Conservation (phyloP, 768 basidiomycete species). For the Boletus edulis region DNA sequence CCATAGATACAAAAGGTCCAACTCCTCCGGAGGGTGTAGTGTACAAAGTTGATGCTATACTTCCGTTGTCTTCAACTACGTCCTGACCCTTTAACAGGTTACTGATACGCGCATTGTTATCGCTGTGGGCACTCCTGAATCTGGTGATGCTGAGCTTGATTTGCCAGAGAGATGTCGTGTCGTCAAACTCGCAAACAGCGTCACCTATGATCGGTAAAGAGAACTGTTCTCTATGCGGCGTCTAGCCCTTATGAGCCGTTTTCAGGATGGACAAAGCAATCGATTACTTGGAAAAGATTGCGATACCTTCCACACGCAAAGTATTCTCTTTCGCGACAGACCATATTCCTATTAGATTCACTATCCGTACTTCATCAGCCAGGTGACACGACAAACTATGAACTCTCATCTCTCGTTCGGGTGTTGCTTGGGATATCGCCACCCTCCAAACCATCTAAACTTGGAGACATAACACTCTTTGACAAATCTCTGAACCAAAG, state of each 20-base stretch:
- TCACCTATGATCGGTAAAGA: constrained; percentile 80
- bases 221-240: not conserved
- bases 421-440: constrained; percentile 68
- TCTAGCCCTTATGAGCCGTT: not conserved
- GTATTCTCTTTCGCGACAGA: constrained; percentile 1
- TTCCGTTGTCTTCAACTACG: not conserved
- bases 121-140: constrained; percentile 67
- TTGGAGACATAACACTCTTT: constrained; percentile 58
- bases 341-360: not conserved
- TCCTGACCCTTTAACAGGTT: constrained; percentile 44
- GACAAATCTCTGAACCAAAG: constrained; percentile 77
- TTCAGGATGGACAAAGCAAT: constrained; percentile 85
- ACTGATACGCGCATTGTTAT: constrained; percentile 80
- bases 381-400: constrained; percentile 42
- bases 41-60: constrained; percentile 56
- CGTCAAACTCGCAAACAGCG: constrained; percentile 87
- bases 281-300: constrained; percentile 55
- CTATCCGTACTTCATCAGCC: constrained; percentile 19
- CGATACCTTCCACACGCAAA: constrained; percentile 26
- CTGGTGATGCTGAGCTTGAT: constrained; percentile 62
- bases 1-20: constrained; percentile 37
- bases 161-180: constrained; percentile 83
- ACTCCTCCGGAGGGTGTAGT: constrained; percentile 73
- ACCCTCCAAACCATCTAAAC: constrained; percentile 38
- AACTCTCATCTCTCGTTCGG: constrained; percentile 52